Conservation (phyloP, 768 basidiomycete species). For the Leccinum subtestaceum region DNA sequence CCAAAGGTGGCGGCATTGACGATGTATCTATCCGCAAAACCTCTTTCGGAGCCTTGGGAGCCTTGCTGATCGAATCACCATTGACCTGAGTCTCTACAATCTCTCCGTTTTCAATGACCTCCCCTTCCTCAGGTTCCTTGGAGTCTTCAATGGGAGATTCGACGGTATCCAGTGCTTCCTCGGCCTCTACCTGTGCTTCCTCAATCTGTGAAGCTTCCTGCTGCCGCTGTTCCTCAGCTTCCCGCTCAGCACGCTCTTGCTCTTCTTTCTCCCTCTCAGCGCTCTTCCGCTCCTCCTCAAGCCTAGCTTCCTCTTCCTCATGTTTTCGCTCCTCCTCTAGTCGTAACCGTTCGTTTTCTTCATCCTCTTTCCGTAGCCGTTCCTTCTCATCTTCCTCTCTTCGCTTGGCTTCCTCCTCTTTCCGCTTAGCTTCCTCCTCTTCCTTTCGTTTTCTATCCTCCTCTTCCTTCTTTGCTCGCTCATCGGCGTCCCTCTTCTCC, state of each 20-base stretch:
- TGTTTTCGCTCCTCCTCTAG: slow-evolving; percentile 35
- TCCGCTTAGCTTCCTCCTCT: slow-evolving; percentile 19
- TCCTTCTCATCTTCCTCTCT: slow-evolving; percentile 46
- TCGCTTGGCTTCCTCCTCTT: slow-evolving; percentile 40
- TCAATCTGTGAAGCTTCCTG: slow-evolving; percentile 21
- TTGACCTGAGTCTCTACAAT: slow-evolving; percentile 24
- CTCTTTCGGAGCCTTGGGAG: slow-evolving; percentile 41
- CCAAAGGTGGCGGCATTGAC: slow-evolving; percentile 38
- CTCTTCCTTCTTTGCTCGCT: no score
- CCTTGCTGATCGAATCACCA: slow-evolving; percentile 43
- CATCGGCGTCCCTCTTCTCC: no score
- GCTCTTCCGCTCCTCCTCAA: slow-evolving; percentile 33
- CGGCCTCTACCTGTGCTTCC: slow-evolving; percentile 35
- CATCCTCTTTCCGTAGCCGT: slow-evolving; percentile 35
- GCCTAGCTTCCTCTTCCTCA: slow-evolving; percentile 20
- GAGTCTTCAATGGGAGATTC: slow-evolving; percentile 43
- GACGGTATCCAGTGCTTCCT: slow-evolving; percentile 32
- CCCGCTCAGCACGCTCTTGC: slow-evolving; percentile 40
- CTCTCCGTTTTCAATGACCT: slow-evolving; percentile 35
- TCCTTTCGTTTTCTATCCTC: no score
- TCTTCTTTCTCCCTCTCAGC: slow-evolving; percentile 37
- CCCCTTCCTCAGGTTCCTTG: slow-evolving; percentile 42
- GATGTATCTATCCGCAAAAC: slow-evolving; percentile 65
- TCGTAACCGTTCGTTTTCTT: slow-evolving; percentile 36
- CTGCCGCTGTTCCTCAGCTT: slow-evolving; percentile 31